phyloP scores from a whole-genome alignment of 176 grass and related monocot genomes.

The Oryza nivara region DNA sequence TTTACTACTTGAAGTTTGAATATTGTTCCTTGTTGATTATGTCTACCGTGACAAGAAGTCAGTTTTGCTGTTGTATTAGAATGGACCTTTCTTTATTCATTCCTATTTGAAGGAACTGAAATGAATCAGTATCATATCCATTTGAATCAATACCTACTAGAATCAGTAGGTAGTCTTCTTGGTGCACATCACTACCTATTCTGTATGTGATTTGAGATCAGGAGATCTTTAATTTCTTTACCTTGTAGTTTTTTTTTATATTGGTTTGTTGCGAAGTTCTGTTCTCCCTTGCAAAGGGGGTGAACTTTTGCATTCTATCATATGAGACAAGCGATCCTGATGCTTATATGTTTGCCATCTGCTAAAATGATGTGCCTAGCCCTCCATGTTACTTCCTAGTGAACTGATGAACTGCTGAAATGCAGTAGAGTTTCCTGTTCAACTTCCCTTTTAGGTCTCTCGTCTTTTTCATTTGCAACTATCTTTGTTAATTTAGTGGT shows the following conservation, averaged over 20 bases:
- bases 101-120: neutral
- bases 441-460: neutral
- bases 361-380: neutral
- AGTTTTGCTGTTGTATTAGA: neutral
- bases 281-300: neutral
- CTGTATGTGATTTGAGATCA: neutral
- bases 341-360: neutral
- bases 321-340: neutral
- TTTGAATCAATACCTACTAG: neutral
- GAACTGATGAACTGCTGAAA: neutral
- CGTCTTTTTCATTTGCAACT: neutral
- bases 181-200: conserved; percentile 1
- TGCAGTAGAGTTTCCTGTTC: neutral
- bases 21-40: neutral
- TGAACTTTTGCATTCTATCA: neutral
- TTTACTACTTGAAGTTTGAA: neutral
- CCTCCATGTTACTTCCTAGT: neutral
- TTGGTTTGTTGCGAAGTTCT: conserved; percentile 1
- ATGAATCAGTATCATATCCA: neutral
- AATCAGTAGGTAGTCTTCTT: neutral
- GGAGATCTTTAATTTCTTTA: neutral
- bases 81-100: neutral
- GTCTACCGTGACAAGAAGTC: neutral
- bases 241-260: neutral
- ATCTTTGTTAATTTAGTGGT: conserved; percentile 14